A percentile compares a stretch with the other conserved stretches of the same genome.
Evolutionary conservation across 75 land plant species (phyloP).

Genomic region (Cryptomeria japonica): DNA sequence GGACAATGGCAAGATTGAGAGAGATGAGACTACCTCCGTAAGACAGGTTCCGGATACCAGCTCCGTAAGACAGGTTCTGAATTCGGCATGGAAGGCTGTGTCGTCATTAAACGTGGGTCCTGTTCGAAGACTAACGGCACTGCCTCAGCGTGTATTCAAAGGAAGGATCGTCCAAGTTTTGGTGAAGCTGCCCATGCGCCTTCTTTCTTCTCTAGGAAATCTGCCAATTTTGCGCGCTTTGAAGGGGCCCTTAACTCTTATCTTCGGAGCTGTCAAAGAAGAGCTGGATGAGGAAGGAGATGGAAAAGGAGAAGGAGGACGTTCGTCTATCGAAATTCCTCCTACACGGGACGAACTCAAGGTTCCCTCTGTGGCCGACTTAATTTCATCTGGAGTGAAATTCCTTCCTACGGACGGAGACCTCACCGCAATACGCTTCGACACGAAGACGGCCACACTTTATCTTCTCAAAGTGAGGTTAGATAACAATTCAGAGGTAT

Average conservation of each 20-base stretch:
- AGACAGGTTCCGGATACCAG: not conserved
- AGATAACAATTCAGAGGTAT: not conserved
- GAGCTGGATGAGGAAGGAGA: not conserved
- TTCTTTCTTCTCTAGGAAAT: not conserved
- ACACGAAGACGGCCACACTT: not conserved
- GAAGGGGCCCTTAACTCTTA: not conserved
- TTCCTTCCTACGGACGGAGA: not conserved
- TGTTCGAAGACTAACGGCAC: not conserved
- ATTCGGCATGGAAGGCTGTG: not conserved
- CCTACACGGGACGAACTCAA: not conserved
- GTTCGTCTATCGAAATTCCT: not conserved
- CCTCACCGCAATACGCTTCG: not conserved
- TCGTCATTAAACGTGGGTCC: not conserved
- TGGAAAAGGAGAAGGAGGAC: not conserved
- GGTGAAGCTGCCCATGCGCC: not conserved
- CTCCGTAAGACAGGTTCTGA: not conserved
- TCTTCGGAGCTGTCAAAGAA: not conserved
- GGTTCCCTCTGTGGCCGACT: not conserved
- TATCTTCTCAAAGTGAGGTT: not conserved
- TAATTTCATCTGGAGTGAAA: not conserved
- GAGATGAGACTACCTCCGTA: not conserved
- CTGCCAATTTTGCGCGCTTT: not conserved
- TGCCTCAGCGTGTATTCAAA: not conserved
- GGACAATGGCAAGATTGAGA: not conserved
- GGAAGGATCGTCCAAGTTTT: not conserved